Evolutionary conservation across 1,139 yeast genomes (phyloP), one percentile per base, ranked within the genome.

Genomic region (Suhomyces ambrosiae): DNA sequence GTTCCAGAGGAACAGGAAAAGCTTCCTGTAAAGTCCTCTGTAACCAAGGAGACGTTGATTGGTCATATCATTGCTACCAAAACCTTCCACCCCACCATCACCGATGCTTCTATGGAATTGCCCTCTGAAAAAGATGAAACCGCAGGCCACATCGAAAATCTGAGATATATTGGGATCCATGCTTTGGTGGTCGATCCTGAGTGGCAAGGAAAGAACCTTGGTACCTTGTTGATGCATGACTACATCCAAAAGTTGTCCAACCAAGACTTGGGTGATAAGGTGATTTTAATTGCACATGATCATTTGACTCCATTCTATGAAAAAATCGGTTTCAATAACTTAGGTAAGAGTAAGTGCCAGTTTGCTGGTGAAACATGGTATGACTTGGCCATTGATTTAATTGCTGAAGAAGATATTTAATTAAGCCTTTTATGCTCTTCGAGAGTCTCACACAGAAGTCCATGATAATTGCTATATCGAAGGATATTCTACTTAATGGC

Each of bases 1-100:
- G 35, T 38, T 18, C 54, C 56, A 7, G 63, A 57, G 8, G 67
- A 65, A 15, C 54, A 61, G 26, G 72, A 65, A 12, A 70, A 67
- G 23, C 56, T 69, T 33, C 83, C 83, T 7, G 67, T 70, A 38
- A 70, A 62, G 48, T 70, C 81, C 24, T 69, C 86, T 18, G 75
- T 79, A 40, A 59, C 68, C 23, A 67, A 65, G 40, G 97, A 90
- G 62, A 76, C 74, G 11, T 71, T 92, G 44, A 79, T 92, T 48
- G 97, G 90, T 7, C 95, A 87, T 54, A 76, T 92, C 31, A 65
- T 90, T 50, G 94, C 89, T 35, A 89, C 97, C 32, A 90, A 90
- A 61, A 80, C 80, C 39, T 58, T 60, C 36, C 49, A 68, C 13
- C 39, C 47, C n/a, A 54, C 52, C 27, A 80, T 90, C 42, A 81